Base-by-base conservation (phyloP, 495 filamentous ascomycete genomes). In the Xanthoparmelia taractica region DNA sequence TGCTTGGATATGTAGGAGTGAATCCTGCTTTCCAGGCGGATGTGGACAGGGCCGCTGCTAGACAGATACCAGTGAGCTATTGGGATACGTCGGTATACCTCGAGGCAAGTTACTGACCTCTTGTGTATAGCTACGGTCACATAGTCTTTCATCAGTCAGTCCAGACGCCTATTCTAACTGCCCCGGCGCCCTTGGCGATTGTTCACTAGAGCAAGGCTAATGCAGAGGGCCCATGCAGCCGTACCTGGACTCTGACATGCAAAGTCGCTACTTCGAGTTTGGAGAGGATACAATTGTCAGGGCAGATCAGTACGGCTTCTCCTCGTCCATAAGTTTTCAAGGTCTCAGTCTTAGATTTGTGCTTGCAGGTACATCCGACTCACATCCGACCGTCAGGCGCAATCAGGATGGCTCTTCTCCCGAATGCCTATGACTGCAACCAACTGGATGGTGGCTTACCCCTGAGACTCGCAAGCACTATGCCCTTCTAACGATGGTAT, bases 221-320 rank as follows among this genome's bases (percentile, higher is more conserved):
- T 31, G 56, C 54, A 41, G 17, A 36, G 3, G 34, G 15, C 20
- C 3, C 27, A 25, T 50, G 76, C 72, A 97, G 89, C 95, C 95
- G 57, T 99, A 97, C 75, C 82, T 99, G 57, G 94, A 97, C 76
- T 91, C 91, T 63, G 95, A 99, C 75, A 92, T 97, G 86, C 90
- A 96, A 81, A 96, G 89, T 79, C 88, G 95, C 76, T 99, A 94
- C 91, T 99, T 90, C 75, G 95, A 99, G 78, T 99, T 96, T 83
- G 95, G 95, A 71, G 94, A 92, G 70, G 90, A 96, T 73, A 95
- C 94, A 8, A 84, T 99, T 67, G 80, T 97, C 71, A 87, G 95
- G 56, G 89, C 92, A 66, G 95, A 99, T 74, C 85, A 91, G 87
- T 97, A 85, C 65, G 79, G 71, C 17, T 33, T 65, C 34, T 64